phyloP scores from a whole-genome alignment of 805 yeast species.

The Kodamaea hsintzibuensis region DNA sequence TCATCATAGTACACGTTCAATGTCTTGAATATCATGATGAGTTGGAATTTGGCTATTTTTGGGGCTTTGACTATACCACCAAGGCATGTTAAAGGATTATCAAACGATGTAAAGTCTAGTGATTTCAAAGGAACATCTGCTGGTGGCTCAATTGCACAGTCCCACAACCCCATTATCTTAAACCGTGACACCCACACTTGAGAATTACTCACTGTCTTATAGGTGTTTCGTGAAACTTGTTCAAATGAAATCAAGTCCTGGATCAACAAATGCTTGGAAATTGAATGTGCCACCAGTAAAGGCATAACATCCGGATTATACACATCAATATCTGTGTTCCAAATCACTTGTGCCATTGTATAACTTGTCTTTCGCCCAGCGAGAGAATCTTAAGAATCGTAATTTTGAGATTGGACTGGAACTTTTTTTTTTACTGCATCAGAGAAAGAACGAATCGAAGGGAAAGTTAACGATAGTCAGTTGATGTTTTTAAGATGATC shows the following conservation, averaged over 20 bases:
- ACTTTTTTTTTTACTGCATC: neutral
- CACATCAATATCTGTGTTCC: slow-evolving; percentile 49
- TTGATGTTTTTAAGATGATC: neutral
- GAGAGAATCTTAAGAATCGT: neutral
- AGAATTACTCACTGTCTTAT: slow-evolving; percentile 40
- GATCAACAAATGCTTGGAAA: slow-evolving; percentile 34
- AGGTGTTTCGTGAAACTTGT: slow-evolving; percentile 38
- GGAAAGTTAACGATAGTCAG: no score
- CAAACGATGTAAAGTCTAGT: slow-evolving; percentile 10
- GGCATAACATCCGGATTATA: slow-evolving; percentile 41
- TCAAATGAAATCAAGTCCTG: slow-evolving; percentile 42
- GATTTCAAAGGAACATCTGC: slow-evolving; percentile 8
- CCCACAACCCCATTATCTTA: slow-evolving; percentile 41
- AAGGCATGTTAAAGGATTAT: slow-evolving; percentile 38
- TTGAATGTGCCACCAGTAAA: slow-evolving; percentile 34
- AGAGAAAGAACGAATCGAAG: neutral
- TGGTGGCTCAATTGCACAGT: slow-evolving; percentile 15
- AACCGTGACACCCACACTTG: slow-evolving; percentile 40
- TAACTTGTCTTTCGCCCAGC: neutral
- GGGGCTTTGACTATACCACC: slow-evolving; percentile 24
- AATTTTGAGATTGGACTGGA: neutral
- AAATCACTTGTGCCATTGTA: slow-evolving; percentile 44
- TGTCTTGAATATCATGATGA: slow-evolving; percentile 38
- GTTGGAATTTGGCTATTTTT: slow-evolving; percentile 38
- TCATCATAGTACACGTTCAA: slow-evolving; percentile 49